phyloP scores from a whole-genome alignment of 768 basidiomycete genomes.

The Panellus pusillus region DNA sequence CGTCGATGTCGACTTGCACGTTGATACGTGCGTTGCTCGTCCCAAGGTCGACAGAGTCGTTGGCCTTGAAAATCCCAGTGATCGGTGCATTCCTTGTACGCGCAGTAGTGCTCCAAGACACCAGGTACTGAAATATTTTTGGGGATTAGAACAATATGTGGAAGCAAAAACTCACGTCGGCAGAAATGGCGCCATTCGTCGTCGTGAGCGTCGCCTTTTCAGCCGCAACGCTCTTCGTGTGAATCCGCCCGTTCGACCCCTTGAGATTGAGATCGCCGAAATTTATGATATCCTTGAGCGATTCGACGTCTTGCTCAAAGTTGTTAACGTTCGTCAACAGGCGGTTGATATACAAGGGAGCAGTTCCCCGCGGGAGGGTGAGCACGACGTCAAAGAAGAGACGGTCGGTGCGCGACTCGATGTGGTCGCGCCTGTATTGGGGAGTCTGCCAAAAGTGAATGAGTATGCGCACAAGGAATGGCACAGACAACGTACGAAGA shows the following conservation, averaged over 20 bases:
- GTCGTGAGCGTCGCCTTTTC: slow-evolving; percentile 21
- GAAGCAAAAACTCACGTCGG: slow-evolving; percentile 4
- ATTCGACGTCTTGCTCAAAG: slow-evolving; percentile 37
- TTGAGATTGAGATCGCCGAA: slow-evolving; percentile 39
- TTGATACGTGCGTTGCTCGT: slow-evolving; percentile 45
- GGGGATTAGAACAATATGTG: background rate
- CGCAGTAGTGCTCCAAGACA: slow-evolving; percentile 27
- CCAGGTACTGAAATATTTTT: slow-evolving; percentile 31
- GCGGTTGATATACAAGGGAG: slow-evolving; percentile 34
- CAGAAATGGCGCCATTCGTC: slow-evolving; percentile 22
- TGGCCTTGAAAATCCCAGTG: slow-evolving; percentile 40
- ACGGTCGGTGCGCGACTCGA: slow-evolving; percentile 2
- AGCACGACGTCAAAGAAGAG: slow-evolving; percentile 38
- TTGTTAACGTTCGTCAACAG: slow-evolving; percentile 45
- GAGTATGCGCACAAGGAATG: background rate
- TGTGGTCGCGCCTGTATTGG: slow-evolving; percentile 5
- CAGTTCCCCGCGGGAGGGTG: slow-evolving; percentile 32
- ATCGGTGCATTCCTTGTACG: slow-evolving; percentile 40
- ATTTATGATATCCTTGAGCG: slow-evolving; percentile 32
- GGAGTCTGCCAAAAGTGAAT: slow-evolving; percentile 33
- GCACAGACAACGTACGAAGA: slow-evolving; percentile 31
- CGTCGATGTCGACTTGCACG: slow-evolving; percentile 37
- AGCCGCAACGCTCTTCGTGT: slow-evolving; percentile 26
- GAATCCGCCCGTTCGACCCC: slow-evolving; percentile 37
- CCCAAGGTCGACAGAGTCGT: slow-evolving; percentile 35